Evolutionary conservation across 192 early-diverging fungal genomes (phyloP).

Genomic region (Podila verticillata): DNA sequence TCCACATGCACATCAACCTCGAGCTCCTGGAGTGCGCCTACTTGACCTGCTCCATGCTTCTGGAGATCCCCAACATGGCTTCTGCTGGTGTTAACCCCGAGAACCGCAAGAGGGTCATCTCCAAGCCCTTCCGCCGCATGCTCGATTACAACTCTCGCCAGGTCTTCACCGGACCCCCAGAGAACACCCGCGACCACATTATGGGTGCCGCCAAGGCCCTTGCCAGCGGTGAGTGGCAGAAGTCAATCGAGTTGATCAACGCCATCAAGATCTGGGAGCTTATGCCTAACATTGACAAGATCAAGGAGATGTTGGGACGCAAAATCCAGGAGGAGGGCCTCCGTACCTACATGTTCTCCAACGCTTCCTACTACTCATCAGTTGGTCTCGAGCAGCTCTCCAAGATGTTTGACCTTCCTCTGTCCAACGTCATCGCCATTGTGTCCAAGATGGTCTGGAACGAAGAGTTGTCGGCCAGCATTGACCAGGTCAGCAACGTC

Average conservation of each 20-base stretch:
- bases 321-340: slow-evolving; percentile 98
- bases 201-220: slow-evolving; percentile 96
- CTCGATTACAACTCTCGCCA: slow-evolving; percentile 96
- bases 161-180: slow-evolving; percentile 93
- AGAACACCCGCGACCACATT: slow-evolving; percentile 99
- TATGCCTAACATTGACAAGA: slow-evolving; percentile 80
- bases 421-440: slow-evolving; percentile 72
- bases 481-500: slow-evolving; percentile 84
- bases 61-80: slow-evolving; percentile 98
- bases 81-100: slow-evolving; percentile 66
- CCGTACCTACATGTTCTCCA: slow-evolving; percentile 95
- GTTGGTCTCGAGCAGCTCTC: slow-evolving; percentile 85
- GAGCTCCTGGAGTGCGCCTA: slow-evolving; percentile 98
- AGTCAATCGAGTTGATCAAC: slow-evolving; percentile 82
- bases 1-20: slow-evolving; percentile 99
- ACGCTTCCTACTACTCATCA: slow-evolving; percentile 90
- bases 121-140: slow-evolving; percentile 92
- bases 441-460: slow-evolving; percentile 95
- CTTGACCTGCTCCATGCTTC: slow-evolving; percentile 93
- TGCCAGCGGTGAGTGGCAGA: slow-evolving; percentile 93
- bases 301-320: slow-evolving; percentile 88
- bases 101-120: slow-evolving; percentile 79
- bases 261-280: slow-evolving; percentile 98
- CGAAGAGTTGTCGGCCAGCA: slow-evolving; percentile 88
- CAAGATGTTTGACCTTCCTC: slow-evolving; percentile 87